phyloP scores from a whole-genome alignment of 2,329 filamentous ascomycete genomes.

The Clonostachys solani region DNA sequence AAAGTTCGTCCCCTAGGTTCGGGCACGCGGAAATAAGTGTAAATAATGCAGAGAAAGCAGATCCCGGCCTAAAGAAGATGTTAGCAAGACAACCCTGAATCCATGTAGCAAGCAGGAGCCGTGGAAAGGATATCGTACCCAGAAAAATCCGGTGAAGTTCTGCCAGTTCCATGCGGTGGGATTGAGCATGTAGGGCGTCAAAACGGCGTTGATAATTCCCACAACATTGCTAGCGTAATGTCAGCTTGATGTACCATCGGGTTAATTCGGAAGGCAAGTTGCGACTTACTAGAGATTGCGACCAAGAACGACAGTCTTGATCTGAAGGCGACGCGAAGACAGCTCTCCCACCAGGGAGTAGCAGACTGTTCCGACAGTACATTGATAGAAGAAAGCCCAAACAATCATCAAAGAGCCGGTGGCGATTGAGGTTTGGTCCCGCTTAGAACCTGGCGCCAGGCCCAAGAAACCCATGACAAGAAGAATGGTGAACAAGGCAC shows the following conservation, averaged over 20 bases:
- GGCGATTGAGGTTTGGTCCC: slow-evolving; percentile 37
- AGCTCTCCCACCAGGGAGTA: slow-evolving; percentile 40
- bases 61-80: slow-evolving; percentile 21
- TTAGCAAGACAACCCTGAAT: neutral
- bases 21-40: slow-evolving; percentile 47
- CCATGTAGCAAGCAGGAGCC: slow-evolving; percentile 9
- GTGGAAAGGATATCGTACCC: slow-evolving; percentile 6
- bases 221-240: slow-evolving; percentile 27
- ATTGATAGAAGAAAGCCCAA: slow-evolving; percentile 37
- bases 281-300: slow-evolving; percentile 28
- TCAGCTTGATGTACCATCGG: no score
- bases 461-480: slow-evolving; percentile 37
- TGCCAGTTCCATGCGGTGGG: slow-evolving; percentile 40
- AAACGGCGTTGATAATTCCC: slow-evolving; percentile 39
- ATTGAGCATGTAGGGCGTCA: slow-evolving; percentile 42
- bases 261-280: neutral
- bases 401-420: slow-evolving; percentile 41
- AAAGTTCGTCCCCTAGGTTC: slow-evolving; percentile 51
- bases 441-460: slow-evolving; percentile 33
- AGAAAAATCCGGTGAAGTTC: slow-evolving; percentile 42
- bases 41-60: slow-evolving; percentile 38
- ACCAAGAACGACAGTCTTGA: slow-evolving; percentile 40
- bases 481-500: slow-evolving; percentile 38
- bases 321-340: slow-evolving; percentile 36
- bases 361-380: slow-evolving; percentile 38